Evolutionary conservation across 495 filamentous ascomycete genomes (phyloP), one percentile per base, ranked within the genome.

Genomic region (Daldinia loculata): DNA sequence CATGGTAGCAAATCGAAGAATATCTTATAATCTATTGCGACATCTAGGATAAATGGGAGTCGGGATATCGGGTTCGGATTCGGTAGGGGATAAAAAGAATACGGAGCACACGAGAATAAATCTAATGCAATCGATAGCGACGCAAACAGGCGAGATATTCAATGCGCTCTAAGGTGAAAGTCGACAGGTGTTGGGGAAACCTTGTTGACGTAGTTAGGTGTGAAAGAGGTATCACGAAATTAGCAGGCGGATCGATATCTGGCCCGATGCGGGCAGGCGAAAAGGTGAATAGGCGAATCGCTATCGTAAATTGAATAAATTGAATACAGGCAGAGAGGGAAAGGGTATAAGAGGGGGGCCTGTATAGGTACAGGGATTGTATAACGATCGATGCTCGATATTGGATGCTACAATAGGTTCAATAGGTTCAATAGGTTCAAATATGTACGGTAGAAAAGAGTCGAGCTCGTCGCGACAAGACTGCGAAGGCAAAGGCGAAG

Each of bases 341-440:
- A 62, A 61, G 15, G 48, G 53, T 72, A 72, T 72, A 72, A 69
- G 70, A 72, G 70, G 65, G 64, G 70, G 64, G 14, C 3, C 58
- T 8, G 53, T 68, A 72, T 69, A 69, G 64, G 56, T 14, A 27
- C 19, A 26, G 27, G 53, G 24, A 43, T 17, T 29, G n/a, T 7
- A 24, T 38, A 48, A 57, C 59, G 43, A 65, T 56, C 55, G 59
- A 61, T 52, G 48, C 34, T 61, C 14, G 34, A 55, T 56, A 65
- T 66, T 65, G 38, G 38, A 65, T 29, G n/a, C 4, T 56, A 56
- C 29, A 17, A 56, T 38, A 19, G 30, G 6, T 7, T 48, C 43
- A 6, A 14, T n/a, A n/a, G n/a, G n/a, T n/a, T 45, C 41, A 45
- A 53, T 29, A 17, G 5, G 51, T 56, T 34, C 6, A 36, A 36